Percentiles rank a stretch among this genome's conserved stretches.
Evolutionary conservation across 768 basidiomycete species (phyloP).

Genomic region (Boletus sp.): DNA sequence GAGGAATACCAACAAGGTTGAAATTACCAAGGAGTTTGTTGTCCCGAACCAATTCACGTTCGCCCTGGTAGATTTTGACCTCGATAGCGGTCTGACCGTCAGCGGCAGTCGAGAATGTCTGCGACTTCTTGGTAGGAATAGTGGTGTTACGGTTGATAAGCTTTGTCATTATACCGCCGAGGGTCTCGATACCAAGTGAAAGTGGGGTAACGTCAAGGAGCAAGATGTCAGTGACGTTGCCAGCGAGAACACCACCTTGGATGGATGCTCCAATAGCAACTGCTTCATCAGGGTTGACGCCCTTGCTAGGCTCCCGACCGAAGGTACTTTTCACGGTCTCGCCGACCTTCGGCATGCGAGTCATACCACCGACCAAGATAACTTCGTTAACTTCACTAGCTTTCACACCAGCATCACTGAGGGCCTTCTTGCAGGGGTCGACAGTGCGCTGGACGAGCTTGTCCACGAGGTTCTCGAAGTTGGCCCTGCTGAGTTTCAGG

Average conservation of each 20-base stretch:
- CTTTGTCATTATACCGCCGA: slow-evolving; percentile 99
- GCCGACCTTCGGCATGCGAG: slow-evolving; percentile 92
- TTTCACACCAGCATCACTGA: slow-evolving; percentile 91
- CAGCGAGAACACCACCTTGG: slow-evolving; percentile 96
- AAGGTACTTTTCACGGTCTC: slow-evolving; percentile 88
- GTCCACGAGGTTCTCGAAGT: slow-evolving; percentile 84
- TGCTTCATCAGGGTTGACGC: slow-evolving; percentile 99
- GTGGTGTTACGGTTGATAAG: slow-evolving; percentile 98
- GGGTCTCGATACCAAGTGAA: slow-evolving; percentile 93
- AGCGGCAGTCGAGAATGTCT: slow-evolving; percentile 97
- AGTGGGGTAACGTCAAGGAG: slow-evolving; percentile 95
- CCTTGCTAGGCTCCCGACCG: slow-evolving; percentile 95
- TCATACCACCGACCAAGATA: slow-evolving; percentile 98
- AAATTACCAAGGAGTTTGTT: slow-evolving; percentile 99
- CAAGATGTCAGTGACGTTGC: slow-evolving; percentile 93
- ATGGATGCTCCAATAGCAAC: slow-evolving; percentile 98
- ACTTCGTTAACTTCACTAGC: slow-evolving; percentile 92
- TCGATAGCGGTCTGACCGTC: slow-evolving; percentile 99
- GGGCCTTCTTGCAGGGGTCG: slow-evolving; percentile 96
- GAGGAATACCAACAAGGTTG: slow-evolving; percentile 97
- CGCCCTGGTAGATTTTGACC: slow-evolving; percentile 99
- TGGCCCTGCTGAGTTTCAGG: slow-evolving; percentile 78
- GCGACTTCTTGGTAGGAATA: slow-evolving; percentile 99
- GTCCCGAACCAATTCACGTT: slow-evolving; percentile 97
- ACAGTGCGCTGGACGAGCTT: slow-evolving; percentile 84